Conservation (phyloP, 257 asterid species). For the Solanum chiquidenum region DNA sequence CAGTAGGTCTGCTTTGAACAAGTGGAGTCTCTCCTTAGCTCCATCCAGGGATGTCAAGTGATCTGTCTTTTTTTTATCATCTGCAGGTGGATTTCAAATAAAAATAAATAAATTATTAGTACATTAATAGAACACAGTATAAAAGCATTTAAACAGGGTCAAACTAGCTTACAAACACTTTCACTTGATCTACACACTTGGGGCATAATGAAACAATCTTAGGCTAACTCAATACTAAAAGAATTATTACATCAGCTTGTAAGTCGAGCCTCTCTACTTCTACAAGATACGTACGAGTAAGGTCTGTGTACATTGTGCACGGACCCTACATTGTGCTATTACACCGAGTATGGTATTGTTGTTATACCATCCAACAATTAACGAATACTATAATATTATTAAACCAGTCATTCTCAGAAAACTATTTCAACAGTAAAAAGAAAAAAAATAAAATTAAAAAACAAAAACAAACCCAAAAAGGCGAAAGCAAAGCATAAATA, state of each 20-base stretch:
- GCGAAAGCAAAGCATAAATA: background rate
- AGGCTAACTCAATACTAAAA: background rate
- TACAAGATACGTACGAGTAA: background rate
- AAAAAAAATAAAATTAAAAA: no score
- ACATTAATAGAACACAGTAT: background rate
- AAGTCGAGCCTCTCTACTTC: background rate
- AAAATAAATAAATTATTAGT: background rate
- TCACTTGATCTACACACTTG: background rate
- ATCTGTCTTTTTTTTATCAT: slow-evolving; percentile 51
- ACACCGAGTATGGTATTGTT: background rate
- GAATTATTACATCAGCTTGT: background rate
- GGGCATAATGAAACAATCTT: background rate
- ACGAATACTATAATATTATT: background rate
- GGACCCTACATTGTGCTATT: background rate
- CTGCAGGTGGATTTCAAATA: slow-evolving; percentile 20
- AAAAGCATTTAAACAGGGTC: background rate
- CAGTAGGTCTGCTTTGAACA: slow-evolving; percentile 60
- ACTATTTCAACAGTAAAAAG: background rate
- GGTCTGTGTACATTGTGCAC: background rate
- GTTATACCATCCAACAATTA: background rate
- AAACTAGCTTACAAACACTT: background rate
- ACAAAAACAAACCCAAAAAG: background rate
- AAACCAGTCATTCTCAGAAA: background rate
- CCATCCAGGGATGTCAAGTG: slow-evolving; percentile 80
- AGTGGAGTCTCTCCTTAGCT: slow-evolving; percentile 77